Evolutionary conservation across 352 stramenopile genomes (phyloP), one percentile per base, ranked within the genome.

Genomic region (Thalassiosira ordinaria): DNA sequence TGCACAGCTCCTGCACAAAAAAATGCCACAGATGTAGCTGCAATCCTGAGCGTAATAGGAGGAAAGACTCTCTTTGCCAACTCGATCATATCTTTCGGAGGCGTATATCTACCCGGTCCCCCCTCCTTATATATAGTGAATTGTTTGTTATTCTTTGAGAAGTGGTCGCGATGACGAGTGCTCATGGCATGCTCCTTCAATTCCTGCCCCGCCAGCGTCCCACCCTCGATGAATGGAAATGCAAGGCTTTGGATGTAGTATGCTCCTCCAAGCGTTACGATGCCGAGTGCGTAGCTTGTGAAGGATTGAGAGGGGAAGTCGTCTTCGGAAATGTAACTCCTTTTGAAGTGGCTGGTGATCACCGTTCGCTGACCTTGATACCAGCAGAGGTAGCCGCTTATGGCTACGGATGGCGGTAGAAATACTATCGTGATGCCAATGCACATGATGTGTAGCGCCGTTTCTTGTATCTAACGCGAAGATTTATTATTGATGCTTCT

Each of bases 1-100:
- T 72, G 62, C 24, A 57, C 62, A 29, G 24, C 46, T 29, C 62
- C 62, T 29, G 49, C 62, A 51, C 44, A 62, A 49, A 72, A 62
- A 37, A 72, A 72, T 35, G 62, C 44, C 14, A 72, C 5, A 11
- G 62, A 72, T 2, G 31, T 18, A 22, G 62, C 62, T 52, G 16
- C 46, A 20, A 72, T 20, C 37, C 62, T 46, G 16, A 53, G 24
- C 14, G 46, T 29, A 52, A 72, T 51, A 7, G 62, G 62, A 18
- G 46, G 62, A 24, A 18, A 29, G 1, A 65, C 39, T 9, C 56
- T 49, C 18, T 37, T 65, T 1, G 24, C 33, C 33, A 65, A 52
- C 8, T 65, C 56, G 33, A 49, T 31, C 14, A 65, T 26, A 37
- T 52, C 39, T 52, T 65, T 65, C 3, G 56, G 56, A 16, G 33